Percentiles rank a stretch among this genome's conserved stretches.
These are phyloP conservation scores for Boeremia lycopersici DNA, from an alignment of 2,329 filamentous ascomycete species.

Conservation along the genomic window DNA sequence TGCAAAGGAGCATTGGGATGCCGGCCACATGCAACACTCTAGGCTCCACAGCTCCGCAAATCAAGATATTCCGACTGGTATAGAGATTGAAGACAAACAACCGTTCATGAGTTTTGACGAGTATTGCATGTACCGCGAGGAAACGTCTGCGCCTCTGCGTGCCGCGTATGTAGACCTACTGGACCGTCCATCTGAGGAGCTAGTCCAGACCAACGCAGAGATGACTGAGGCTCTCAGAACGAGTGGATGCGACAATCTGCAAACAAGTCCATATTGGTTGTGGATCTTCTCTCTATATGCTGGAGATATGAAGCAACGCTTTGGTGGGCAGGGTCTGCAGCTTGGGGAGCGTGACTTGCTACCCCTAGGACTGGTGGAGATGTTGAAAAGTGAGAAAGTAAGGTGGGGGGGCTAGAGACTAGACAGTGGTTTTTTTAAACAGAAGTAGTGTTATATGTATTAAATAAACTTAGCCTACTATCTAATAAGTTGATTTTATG, in stretches of 20 bases:
- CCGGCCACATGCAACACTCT: constrained; percentile 17
- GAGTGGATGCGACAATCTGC: background rate
- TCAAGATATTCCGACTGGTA: constrained; percentile 5
- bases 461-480: too few species aligned
- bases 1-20: constrained; percentile 37
- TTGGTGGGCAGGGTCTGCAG: constrained; percentile 46
- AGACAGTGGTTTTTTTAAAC: too few species aligned
- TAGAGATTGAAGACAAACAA: constrained; percentile 38
- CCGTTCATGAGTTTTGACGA: constrained; percentile 56
- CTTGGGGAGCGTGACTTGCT: constrained; percentile 50
- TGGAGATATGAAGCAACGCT: constrained; percentile 47
- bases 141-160: constrained; percentile 43
- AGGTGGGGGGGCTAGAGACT: background rate
- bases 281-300: constrained; percentile 54
- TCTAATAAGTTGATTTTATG: too few species aligned
- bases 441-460: too few species aligned
- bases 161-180: constrained; percentile 49
- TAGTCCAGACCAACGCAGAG: constrained; percentile 26
- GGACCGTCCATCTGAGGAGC: constrained; percentile 37
- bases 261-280: constrained; percentile 50
- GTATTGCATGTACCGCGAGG: constrained; percentile 52
- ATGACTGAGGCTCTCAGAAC: constrained; percentile 17
- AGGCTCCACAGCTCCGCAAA: constrained; percentile 7
- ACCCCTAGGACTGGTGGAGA: constrained; percentile 46
- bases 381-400: constrained; percentile 5